Evolutionary conservation across 2,329 filamentous ascomycete genomes (phyloP).

Genomic region (Aspergillus pseudoviridinutans): DNA sequence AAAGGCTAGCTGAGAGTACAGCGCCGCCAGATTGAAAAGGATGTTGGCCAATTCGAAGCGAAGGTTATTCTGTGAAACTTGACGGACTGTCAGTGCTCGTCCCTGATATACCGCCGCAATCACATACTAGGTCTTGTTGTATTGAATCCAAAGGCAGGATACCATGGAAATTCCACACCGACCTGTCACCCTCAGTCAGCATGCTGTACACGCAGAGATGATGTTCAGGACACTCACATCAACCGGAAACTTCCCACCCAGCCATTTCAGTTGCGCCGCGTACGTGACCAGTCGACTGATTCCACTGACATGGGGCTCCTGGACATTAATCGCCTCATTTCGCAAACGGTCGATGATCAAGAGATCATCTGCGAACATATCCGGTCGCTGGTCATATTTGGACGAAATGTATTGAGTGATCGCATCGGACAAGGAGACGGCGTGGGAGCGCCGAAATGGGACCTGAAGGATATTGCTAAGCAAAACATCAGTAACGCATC

Average conservation of each 20-base stretch:
- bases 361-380: conserved; percentile 90
- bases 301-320: conserved; percentile 82
- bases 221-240: conserved; percentile 57
- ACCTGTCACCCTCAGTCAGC: conserved; percentile 52
- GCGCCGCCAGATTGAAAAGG: conserved; percentile 85
- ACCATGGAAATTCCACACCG: conserved; percentile 95
- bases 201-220: not conserved
- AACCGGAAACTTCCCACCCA: conserved; percentile 91
- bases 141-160: conserved; percentile 88
- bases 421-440: conserved; percentile 71
- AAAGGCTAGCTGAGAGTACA: conserved; percentile 89
- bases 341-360: conserved; percentile 80
- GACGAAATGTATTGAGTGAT: conserved; percentile 94
- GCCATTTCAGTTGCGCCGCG: conserved; percentile 87
- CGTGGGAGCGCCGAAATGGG: conserved; percentile 81
- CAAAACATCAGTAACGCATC: not conserved
- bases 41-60: conserved; percentile 87
- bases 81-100: not conserved
- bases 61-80: conserved; percentile 61
- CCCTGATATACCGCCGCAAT: not conserved
- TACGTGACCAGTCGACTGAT: conserved; percentile 86
- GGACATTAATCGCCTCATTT: conserved; percentile 79
- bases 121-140: conserved; percentile 60
- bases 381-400: conserved; percentile 98
- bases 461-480: conserved; percentile 59